These are phyloP conservation scores for Meripilus lineatus DNA, from an alignment of 1,284 basidiomycete species.

Conservation along the genomic window DNA sequence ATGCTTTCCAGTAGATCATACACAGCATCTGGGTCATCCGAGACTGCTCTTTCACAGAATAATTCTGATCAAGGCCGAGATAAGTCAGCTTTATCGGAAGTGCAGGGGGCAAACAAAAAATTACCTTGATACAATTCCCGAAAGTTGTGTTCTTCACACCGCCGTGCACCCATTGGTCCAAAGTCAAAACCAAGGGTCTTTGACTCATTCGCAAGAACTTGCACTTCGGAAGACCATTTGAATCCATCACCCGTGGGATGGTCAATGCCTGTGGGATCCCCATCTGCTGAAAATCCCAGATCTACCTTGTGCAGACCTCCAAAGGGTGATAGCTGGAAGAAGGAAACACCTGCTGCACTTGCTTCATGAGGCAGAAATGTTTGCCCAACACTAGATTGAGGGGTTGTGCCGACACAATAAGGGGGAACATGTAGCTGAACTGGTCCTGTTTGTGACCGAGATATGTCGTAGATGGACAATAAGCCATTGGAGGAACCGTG, in stretches of 20 bases:
- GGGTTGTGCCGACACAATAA: too few species aligned
- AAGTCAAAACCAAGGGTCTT: conserved; percentile 28
- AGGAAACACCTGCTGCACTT: too few species aligned
- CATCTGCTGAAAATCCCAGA: conserved; percentile 22
- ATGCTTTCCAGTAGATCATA: conserved; percentile 48
- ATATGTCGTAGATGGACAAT: conserved; percentile 60
- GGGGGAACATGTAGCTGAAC: conserved; percentile 41
- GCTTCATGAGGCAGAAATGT: conserved; percentile 37
- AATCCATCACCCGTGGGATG: conserved; percentile 11
- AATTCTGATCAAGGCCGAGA: conserved; percentile 14
- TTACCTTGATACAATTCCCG: conserved; percentile 47
- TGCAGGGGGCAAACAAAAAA: conserved; percentile 12
- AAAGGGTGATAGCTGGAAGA: conserved; percentile 43
- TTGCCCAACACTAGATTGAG: conserved; percentile 42
- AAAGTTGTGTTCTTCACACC: conserved; percentile 44
- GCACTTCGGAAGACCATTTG: conserved; percentile 39
- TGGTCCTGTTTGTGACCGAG: conserved; percentile 33
- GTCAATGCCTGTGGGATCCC: conserved; percentile 2
- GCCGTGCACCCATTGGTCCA: conserved; percentile 41
- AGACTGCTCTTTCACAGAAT: conserved; percentile 24
- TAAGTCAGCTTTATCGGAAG: not conserved
- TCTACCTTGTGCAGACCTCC: conserved; percentile 45
- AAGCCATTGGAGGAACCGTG: conserved; percentile 53
- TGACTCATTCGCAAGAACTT: conserved; percentile 29
- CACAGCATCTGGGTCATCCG: conserved; percentile 32